Conservation (phyloP, 352 stramenopile genomes). For the Pythium sukuiense region DNA sequence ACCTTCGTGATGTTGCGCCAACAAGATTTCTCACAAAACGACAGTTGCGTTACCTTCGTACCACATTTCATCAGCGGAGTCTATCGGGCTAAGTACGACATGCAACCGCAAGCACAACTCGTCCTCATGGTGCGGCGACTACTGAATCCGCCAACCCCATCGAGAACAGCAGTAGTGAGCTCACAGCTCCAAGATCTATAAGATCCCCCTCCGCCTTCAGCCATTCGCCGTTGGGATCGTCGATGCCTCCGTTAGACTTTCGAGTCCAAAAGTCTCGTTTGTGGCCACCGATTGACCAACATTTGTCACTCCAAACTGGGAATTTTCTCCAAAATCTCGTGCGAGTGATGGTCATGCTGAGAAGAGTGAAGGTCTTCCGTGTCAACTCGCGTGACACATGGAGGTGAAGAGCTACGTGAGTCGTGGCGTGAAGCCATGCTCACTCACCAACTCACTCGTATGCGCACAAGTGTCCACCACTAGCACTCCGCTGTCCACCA, state of each 20-base stretch:
- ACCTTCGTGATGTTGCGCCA: slow-evolving; percentile 10
- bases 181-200: background rate
- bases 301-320: slow-evolving; percentile 22
- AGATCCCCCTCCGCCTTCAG: background rate
- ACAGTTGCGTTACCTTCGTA: slow-evolving; percentile 4
- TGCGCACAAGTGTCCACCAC: slow-evolving; percentile 25
- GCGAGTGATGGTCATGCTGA: slow-evolving; percentile 26
- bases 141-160: background rate
- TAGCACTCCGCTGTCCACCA: slow-evolving; percentile 1
- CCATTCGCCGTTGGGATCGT: background rate
- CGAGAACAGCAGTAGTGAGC: too few species aligned
- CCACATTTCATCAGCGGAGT: background rate
- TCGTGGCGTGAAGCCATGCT: slow-evolving; percentile 1
- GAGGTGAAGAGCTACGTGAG: background rate
- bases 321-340: slow-evolving; percentile 30
- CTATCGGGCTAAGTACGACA: background rate
- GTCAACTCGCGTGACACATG: slow-evolving; percentile 19
- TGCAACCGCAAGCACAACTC: too few species aligned
- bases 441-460: slow-evolving; percentile 30
- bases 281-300: slow-evolving; percentile 20
- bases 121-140: background rate
- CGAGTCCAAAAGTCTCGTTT: slow-evolving; percentile 10
- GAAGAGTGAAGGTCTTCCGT: slow-evolving; percentile 30
- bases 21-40: slow-evolving; percentile 11
- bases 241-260: background rate